Conservation (phyloP, 768 basidiomycete species). For the Amanita exitialis region DNA sequence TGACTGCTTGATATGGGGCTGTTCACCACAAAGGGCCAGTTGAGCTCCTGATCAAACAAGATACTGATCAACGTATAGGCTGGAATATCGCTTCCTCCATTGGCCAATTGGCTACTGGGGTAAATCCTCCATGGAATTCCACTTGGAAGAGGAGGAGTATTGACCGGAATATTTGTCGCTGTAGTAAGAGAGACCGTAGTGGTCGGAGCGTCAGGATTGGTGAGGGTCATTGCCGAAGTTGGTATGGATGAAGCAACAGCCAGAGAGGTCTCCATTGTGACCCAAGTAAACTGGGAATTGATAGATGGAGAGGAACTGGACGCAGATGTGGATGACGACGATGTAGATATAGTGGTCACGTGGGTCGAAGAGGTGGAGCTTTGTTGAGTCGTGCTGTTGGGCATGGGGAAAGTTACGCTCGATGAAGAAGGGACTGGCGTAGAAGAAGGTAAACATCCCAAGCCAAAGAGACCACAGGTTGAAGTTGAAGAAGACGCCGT, state of each 20-base stretch:
- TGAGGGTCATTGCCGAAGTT: slow-evolving; percentile 19
- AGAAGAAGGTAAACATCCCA: neutral
- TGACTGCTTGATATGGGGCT: slow-evolving; percentile 55
- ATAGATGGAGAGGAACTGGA: slow-evolving; percentile 12
- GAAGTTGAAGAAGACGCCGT: neutral
- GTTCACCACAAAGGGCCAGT: slow-evolving; percentile 61
- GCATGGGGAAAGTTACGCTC: slow-evolving; percentile 12
- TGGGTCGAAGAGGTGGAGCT: slow-evolving; percentile 9
- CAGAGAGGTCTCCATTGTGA: slow-evolving; percentile 32
- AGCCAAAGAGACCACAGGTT: neutral
- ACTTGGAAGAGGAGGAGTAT: slow-evolving; percentile 36
- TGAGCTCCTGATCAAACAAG: slow-evolving; percentile 46
- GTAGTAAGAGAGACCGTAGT: slow-evolving; percentile 19
- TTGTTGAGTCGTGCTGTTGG: slow-evolving; percentile 3
- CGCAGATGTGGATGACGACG: slow-evolving; percentile 5
- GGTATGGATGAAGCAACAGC: slow-evolving; percentile 25
- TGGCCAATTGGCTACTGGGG: slow-evolving; percentile 23
- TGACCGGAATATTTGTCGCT: slow-evolving; percentile 16
- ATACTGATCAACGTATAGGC: slow-evolving; percentile 50
- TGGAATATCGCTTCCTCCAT: slow-evolving; percentile 17
- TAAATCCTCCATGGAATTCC: slow-evolving; percentile 54
- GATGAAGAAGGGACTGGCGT: slow-evolving; percentile 2
- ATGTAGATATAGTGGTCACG: neutral
- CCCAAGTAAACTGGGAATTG: slow-evolving; percentile 31
- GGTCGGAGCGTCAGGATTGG: slow-evolving; percentile 34